Evolutionary conservation across 441 rosid genomes (phyloP), one percentile per base, ranked within the genome.

Genomic region (Hypseocharis bilobata): DNA sequence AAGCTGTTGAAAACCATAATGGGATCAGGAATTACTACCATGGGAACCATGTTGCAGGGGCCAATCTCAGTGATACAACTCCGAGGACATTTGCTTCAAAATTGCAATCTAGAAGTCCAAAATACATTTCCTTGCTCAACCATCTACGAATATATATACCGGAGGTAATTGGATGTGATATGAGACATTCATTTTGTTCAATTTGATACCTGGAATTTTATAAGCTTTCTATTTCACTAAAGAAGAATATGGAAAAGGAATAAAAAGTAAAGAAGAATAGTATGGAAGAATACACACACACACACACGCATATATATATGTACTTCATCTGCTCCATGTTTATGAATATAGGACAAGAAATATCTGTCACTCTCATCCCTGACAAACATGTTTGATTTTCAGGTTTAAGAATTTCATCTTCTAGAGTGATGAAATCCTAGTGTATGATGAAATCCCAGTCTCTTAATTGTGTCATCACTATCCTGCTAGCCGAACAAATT

Each of bases 31-130:
- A 82, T 77, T 89, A 94, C 70, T 94, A 94, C 78, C 99, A 91
- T 74, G 99, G 99, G 56, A 88, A 89, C 81, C 98, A 94, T 69
- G 57, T 89, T 74, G 84, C 91, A 16, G 96, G 96, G 63, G 80
- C 92, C 42, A 89, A 94, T 80, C 88, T 94, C 65, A 75, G 85
- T 23, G 84, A 83, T 64, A 91, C 85, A 47, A 86, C 86, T 73
- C 99, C 99, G 28, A 80, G 91, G 45, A 81, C 73, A 68, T 91
- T 94, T 81, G 98, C 99, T 73, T 91, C 99, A 25, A 94, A 84
- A 69, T 84, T 94, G 82, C 96, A 86, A 80, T 84, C 96, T 72
- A 85, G 99, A 85, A 94, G 98, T 84, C 98, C 99, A 0, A 94
- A 91, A 78, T 94, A 94, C 81, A 94, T 94, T 77, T 94, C 99